phyloP scores from a whole-genome alignment of 1,284 basidiomycete species.

The Boletus albobrunnescens region DNA sequence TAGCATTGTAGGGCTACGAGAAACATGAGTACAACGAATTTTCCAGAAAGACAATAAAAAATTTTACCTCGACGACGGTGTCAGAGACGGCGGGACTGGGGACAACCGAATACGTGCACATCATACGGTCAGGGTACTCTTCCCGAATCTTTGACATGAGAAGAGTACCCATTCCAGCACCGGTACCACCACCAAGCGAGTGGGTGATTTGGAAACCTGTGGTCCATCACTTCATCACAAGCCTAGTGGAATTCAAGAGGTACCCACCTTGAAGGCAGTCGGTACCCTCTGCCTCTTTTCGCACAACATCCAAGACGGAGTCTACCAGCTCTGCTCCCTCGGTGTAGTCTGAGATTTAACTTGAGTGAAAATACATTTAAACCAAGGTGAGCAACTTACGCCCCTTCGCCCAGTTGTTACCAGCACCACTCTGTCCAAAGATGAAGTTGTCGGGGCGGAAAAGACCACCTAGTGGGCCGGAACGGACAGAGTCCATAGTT shows the following conservation, averaged over 20 bases:
- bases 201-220: slow-evolving; percentile 94
- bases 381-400: slow-evolving; percentile 46
- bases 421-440: slow-evolving; percentile 73
- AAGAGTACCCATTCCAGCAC: slow-evolving; percentile 81
- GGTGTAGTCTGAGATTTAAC: slow-evolving; percentile 63
- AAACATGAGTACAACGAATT: slow-evolving; percentile 3
- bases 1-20: slow-evolving; percentile 87
- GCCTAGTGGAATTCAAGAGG: slow-evolving; percentile 36
- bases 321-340: slow-evolving; percentile 96
- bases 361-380: background rate
- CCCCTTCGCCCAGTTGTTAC: slow-evolving; percentile 93
- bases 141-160: slow-evolving; percentile 86
- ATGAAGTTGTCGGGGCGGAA: slow-evolving; percentile 91
- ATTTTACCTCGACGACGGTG: slow-evolving; percentile 85
- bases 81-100: slow-evolving; percentile 96
- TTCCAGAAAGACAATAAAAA: background rate
- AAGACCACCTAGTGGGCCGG: slow-evolving; percentile 66
- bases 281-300: slow-evolving; percentile 86
- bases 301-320: slow-evolving; percentile 84
- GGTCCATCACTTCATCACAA: too few species aligned
- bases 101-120: slow-evolving; percentile 95
- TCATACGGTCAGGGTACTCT: slow-evolving; percentile 95
- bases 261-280: slow-evolving; percentile 84
- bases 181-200: slow-evolving; percentile 92
- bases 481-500: slow-evolving; percentile 92